These are phyloP conservation scores for Zelopaecilomyces penicillatus DNA, from an alignment of 2,329 filamentous ascomycete genomes.

Conservation along the genomic window DNA sequence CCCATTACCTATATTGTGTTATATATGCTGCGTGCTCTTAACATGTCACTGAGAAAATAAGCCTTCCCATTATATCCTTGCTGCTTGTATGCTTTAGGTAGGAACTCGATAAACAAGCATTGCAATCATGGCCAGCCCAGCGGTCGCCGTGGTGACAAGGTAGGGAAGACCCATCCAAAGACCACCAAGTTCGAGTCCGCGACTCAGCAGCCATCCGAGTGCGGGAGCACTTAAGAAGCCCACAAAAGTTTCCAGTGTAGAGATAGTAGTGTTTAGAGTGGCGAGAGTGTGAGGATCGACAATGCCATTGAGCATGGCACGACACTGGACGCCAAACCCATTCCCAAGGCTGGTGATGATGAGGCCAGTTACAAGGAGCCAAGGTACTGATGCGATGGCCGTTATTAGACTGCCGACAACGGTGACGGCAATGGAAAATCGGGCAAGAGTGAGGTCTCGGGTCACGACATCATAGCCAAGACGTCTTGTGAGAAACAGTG, in stretches of 20 bases:
- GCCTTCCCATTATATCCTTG: no score
- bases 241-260: slow-evolving; percentile 42
- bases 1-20: no score
- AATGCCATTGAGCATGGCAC: slow-evolving; percentile 43
- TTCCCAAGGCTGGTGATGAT: slow-evolving; percentile 36
- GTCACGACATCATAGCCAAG: slow-evolving; percentile 22
- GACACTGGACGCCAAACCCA: slow-evolving; percentile 34
- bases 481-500: slow-evolving; percentile 22
- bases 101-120: slow-evolving; percentile 23
- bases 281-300: slow-evolving; percentile 47
- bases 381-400: slow-evolving; percentile 25
- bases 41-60: no score
- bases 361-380: slow-evolving; percentile 31
- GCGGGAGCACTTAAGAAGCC: slow-evolving; percentile 37
- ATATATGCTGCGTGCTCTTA: no score
- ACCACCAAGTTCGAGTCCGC: slow-evolving; percentile 38
- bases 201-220: slow-evolving; percentile 37
- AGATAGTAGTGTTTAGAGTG: slow-evolving; percentile 44
- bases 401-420: slow-evolving; percentile 29
- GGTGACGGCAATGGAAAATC: slow-evolving; percentile 23
- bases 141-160: slow-evolving; percentile 27
- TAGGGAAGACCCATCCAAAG: slow-evolving; percentile 43
- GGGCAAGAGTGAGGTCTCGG: slow-evolving; percentile 33
- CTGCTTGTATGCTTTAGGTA: slow-evolving; percentile 9
- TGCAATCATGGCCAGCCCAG: slow-evolving; percentile 19